Evolutionary conservation across 2,329 filamentous ascomycete genomes (phyloP).

Genomic region (Fusarium sp.): DNA sequence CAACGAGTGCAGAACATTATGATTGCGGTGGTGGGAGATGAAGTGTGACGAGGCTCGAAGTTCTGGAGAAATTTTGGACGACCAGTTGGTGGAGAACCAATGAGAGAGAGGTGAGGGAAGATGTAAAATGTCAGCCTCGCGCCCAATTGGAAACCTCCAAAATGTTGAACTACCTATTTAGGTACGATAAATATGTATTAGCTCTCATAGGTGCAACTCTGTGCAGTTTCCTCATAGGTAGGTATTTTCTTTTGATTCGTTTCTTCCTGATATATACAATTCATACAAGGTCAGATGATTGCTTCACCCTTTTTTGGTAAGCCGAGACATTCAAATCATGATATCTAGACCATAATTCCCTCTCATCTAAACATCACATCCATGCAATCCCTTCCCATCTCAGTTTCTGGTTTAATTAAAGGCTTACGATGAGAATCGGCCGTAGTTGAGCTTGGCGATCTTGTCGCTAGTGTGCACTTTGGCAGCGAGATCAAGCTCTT

Average conservation of each 20-base stretch:
- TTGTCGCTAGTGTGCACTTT: conserved; percentile 53
- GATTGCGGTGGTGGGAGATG: conserved; percentile 41
- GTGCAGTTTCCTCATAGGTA: background rate
- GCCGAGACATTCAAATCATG: conserved; percentile 31
- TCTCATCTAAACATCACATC: conserved; percentile 33
- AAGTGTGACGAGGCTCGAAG: conserved; percentile 37
- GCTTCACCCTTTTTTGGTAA: conserved; percentile 25
- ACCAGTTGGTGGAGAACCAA: conserved; percentile 40
- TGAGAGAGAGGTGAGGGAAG: conserved; percentile 32
- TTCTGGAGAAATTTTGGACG: conserved; percentile 45
- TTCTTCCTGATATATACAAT: conserved; percentile 48
- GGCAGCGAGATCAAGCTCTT: conserved; percentile 50
- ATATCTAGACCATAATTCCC: conserved; percentile 34
- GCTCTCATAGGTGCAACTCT: background rate
- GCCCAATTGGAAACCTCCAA: conserved; percentile 7
- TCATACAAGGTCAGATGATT: conserved; percentile 44
- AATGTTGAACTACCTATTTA: background rate
- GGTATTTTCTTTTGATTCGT: conserved; percentile 42
- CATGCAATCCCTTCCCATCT: conserved; percentile 6
- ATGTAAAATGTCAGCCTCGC: conserved; percentile 44
- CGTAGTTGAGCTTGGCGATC: conserved; percentile 51
- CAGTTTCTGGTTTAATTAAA: background rate
- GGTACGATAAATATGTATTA: too few relatives aligned
- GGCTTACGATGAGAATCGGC: conserved; percentile 45
- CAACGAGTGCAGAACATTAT: conserved; percentile 59